Conservation (phyloP, 345 rosid species). For the Eucalyptus fibrosa region DNA sequence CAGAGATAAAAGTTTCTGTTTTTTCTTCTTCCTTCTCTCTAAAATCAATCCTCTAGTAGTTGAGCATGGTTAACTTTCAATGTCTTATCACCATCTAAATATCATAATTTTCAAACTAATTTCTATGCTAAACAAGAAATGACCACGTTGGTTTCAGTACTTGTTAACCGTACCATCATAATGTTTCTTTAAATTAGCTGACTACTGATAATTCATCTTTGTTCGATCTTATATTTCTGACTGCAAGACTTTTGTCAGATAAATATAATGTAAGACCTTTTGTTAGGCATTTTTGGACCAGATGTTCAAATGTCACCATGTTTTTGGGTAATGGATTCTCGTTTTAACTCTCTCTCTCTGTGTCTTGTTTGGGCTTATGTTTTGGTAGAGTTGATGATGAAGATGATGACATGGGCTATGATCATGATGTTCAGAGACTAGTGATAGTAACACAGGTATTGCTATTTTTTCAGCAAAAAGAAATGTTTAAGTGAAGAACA, state of each 20-base stretch:
- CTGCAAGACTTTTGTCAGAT: neutral
- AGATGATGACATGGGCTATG: conserved; percentile 60
- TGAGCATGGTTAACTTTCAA: neutral
- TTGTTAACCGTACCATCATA: neutral
- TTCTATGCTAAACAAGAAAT: neutral
- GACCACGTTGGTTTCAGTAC: neutral
- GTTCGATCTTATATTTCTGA: neutral
- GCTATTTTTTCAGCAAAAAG: neutral
- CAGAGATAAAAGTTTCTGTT: neutral
- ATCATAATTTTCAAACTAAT: neutral
- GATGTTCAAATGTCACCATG: neutral
- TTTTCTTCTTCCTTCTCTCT: neutral
- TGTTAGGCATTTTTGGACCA: neutral
- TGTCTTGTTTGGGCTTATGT: neutral
- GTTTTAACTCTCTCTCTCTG: neutral
- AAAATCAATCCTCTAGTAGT: neutral
- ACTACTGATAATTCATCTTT: neutral
- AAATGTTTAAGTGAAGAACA: neutral
- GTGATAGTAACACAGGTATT: conserved; percentile 88
- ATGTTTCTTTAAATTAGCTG: neutral
- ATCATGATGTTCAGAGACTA: conserved; percentile 87
- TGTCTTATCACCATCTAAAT: neutral
- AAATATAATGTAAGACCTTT: neutral
- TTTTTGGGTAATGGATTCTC: neutral
- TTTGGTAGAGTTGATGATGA: conserved; percentile 61